Evolutionary conservation across 164 flowering plant species (phyloP).

Genomic region (Platanus orientalis): DNA sequence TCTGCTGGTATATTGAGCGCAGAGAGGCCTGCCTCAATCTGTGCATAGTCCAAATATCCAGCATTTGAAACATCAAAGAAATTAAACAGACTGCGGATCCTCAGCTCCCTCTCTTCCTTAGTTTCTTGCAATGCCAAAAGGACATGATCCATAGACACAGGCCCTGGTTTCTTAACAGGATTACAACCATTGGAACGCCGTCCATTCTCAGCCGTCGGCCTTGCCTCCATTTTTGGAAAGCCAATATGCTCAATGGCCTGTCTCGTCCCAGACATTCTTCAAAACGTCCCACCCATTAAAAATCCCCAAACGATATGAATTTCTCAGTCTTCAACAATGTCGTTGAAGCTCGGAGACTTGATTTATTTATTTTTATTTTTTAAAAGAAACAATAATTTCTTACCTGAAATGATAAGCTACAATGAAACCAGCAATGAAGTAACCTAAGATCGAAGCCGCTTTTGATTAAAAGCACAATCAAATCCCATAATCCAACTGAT

Average conservation of each 20-base stretch:
- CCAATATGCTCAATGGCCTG: conserved; percentile 35
- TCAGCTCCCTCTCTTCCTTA: conserved; percentile 76
- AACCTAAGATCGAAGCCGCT: not conserved
- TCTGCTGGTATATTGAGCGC: conserved; percentile 77
- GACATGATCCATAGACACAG: conserved; percentile 82
- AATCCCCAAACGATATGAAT: not conserved
- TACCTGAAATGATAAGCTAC: not conserved
- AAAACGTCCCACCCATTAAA: not conserved
- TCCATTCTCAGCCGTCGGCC: conserved; percentile 13
- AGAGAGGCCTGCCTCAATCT: conserved; percentile 78
- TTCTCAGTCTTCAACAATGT: conserved; percentile 2
- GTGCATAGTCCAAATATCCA: conserved; percentile 68
- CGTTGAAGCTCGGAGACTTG: not conserved
- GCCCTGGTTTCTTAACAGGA: conserved; percentile 64
- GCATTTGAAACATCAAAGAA: conserved; percentile 59
- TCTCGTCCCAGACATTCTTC: conserved; percentile 34
- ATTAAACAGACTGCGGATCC: conserved; percentile 67
- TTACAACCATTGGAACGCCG: conserved; percentile 38
- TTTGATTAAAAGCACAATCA: not conserved
- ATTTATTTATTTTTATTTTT: not conserved
- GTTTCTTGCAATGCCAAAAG: conserved; percentile 72
- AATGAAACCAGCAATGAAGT: not conserved
- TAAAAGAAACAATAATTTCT: not conserved
- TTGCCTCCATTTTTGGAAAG: conserved; percentile 25
- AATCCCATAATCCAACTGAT: not conserved